Percentiles rank a stretch among this genome's conserved stretches.
These are phyloP conservation scores for Puccinellia tenuiflora DNA, from an alignment of 176 grass and related monocot species.

Conservation along the genomic window DNA sequence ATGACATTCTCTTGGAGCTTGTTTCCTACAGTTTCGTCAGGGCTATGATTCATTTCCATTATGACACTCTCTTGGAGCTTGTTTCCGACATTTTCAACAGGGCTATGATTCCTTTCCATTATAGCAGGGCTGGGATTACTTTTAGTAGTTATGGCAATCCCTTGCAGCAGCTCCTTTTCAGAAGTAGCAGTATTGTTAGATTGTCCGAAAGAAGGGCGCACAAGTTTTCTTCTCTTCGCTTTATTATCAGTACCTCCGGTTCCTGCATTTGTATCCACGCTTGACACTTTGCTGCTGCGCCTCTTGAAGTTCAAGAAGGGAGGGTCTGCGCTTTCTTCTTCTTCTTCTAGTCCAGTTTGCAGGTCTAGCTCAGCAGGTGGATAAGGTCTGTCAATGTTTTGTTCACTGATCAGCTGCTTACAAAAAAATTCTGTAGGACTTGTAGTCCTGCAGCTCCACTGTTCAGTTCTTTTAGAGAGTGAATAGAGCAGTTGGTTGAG, in stretches of 20 bases:
- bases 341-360: not conserved
- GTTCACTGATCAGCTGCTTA: not conserved
- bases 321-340: conserved; percentile 1
- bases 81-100: not conserved
- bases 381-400: not conserved
- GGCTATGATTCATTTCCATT: not conserved
- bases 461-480: conserved; percentile 32
- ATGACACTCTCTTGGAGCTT: not conserved
- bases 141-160: not conserved
- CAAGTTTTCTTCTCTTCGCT: conserved; percentile 63
- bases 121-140: not conserved
- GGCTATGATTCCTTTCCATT: not conserved
- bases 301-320: conserved; percentile 69
- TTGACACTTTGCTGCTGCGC: conserved; percentile 19
- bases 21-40: not conserved
- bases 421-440: not conserved
- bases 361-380: conserved; percentile 8
- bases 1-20: not conserved
- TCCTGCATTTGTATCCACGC: conserved; percentile 6
- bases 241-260: not conserved
- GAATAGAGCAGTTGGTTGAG: conserved; percentile 33
- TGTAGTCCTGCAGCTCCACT: not conserved
- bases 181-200: conserved; percentile 1
- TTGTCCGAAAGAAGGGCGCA: conserved; percentile 50
- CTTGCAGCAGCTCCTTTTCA: conserved; percentile 4